Conservation (phyloP, 1,284 basidiomycete genomes). For the Rhodotorula sp. region DNA sequence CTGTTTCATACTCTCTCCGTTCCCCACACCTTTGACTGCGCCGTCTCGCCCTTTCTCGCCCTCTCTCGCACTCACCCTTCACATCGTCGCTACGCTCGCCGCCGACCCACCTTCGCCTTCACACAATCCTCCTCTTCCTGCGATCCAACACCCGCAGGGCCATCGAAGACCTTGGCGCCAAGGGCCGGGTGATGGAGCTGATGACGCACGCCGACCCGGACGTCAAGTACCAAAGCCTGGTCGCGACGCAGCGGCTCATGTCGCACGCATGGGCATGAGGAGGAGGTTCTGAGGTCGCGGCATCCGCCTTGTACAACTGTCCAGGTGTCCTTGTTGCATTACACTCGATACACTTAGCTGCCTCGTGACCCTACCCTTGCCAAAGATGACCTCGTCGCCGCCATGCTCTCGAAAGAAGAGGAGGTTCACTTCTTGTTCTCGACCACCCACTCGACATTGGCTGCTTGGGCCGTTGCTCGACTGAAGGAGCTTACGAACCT, state of each 20-base stretch:
- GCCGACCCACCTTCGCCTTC: not conserved
- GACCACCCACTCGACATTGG: not conserved
- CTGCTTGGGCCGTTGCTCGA: no score
- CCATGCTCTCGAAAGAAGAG: not conserved
- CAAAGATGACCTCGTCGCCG: not conserved
- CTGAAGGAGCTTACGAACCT: no score
- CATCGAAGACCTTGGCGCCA: conserved; percentile 78
- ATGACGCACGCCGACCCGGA: conserved; percentile 85
- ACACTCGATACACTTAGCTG: no score
- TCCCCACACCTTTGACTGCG: not conserved
- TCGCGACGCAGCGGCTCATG: conserved; percentile 59
- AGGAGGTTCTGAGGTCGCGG: no score
- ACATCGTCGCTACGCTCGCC: no score
- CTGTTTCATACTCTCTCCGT: conserved; percentile 8
- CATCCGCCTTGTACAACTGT: no score
- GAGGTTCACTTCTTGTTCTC: not conserved
- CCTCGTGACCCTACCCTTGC: no score
- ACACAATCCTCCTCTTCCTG: no score
- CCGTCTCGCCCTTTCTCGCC: not conserved
- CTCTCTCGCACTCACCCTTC: not conserved
- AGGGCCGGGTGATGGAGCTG: conserved; percentile 88
- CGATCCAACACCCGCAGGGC: conserved; percentile 54
- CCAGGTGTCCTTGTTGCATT: no score
- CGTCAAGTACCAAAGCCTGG: conserved; percentile 84
- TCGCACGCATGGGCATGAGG: conserved; percentile 42